Evolutionary conservation across 2,329 filamentous ascomycete genomes (phyloP).

Genomic region (Calonectria multiphialidica): DNA sequence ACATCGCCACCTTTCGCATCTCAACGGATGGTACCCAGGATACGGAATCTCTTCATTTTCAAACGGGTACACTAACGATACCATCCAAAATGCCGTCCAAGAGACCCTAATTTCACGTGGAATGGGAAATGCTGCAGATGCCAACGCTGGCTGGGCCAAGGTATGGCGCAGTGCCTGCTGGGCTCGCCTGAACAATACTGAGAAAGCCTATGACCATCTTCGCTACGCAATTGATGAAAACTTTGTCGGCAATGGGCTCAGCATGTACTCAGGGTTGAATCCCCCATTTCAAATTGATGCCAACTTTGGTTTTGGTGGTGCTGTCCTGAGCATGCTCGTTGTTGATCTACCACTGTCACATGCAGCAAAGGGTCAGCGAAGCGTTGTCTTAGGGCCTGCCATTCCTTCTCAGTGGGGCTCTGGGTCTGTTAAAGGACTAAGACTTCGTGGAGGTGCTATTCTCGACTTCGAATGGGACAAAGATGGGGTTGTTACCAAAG

Average conservation of each 20-base stretch:
- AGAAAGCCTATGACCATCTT: not conserved
- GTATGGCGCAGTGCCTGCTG: not conserved
- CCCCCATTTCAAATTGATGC: not conserved
- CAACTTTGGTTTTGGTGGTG: not conserved
- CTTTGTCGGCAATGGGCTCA: not conserved
- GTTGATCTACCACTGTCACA: not conserved
- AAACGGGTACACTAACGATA: not conserved
- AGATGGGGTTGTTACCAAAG: not conserved
- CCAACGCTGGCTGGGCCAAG: not conserved
- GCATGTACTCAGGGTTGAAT: not conserved
- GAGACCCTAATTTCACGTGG: not conserved
- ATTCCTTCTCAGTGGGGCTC: not conserved
- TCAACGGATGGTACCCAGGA: not conserved
- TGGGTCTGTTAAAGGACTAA: not conserved
- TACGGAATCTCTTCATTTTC: not conserved
- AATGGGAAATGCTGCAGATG: not conserved
- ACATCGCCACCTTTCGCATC: not conserved
- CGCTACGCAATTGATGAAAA: not conserved
- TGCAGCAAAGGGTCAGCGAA: not conserved
- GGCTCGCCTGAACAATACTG: not conserved
- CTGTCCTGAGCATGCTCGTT: not conserved
- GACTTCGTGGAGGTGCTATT: not conserved
- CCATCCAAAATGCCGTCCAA: not conserved
- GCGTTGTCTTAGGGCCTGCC: not conserved
- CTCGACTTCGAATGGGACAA: not conserved